Percentiles rank a stretch among this genome's conserved stretches.
Evolutionary conservation across 345 rosid species (phyloP).

Genomic region (Hibiscus tridactylites): DNA sequence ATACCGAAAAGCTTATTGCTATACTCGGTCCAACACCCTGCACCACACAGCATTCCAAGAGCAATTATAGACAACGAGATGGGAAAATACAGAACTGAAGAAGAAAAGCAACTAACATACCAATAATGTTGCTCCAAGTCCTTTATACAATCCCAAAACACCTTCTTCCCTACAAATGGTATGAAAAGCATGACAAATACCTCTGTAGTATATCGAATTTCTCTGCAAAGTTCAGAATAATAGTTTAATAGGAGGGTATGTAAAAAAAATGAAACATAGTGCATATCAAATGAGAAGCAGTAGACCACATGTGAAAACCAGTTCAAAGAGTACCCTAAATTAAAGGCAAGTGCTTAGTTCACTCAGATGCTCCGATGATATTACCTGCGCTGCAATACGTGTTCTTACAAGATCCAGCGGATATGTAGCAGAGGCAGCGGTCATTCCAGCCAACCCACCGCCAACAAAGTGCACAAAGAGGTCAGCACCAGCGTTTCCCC

Average conservation of each 20-base stretch:
- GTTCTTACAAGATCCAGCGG: slow-evolving; percentile 97
- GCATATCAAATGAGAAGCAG: background rate
- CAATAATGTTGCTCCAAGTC: slow-evolving; percentile 92
- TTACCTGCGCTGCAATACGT: slow-evolving; percentile 93
- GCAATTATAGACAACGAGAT: background rate
- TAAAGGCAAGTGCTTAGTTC: background rate
- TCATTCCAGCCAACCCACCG: slow-evolving; percentile 92
- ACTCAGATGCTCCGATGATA: background rate
- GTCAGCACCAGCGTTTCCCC: slow-evolving; percentile 28
- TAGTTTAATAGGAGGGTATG: background rate
- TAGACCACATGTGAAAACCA: background rate
- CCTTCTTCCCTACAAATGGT: slow-evolving; percentile 87
- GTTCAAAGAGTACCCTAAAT: background rate
- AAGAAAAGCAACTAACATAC: slow-evolving; percentile 29
- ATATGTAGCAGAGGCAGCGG: slow-evolving; percentile 84
- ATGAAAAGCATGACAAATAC: slow-evolving; percentile 58
- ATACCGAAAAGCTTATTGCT: slow-evolving; percentile 81
- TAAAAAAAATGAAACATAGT: background rate
- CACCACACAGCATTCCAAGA: slow-evolving; percentile 9
- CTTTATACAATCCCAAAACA: slow-evolving; percentile 73
- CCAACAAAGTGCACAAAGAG: slow-evolving; percentile 56
- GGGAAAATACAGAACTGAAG: background rate
- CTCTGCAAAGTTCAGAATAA: slow-evolving; percentile 39
- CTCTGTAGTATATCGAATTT: slow-evolving; percentile 67
- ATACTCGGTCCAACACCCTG: slow-evolving; percentile 92